Base-by-base conservation (phyloP, 192 early-diverging fungal species). In the Chytriomyces sp. region DNA sequence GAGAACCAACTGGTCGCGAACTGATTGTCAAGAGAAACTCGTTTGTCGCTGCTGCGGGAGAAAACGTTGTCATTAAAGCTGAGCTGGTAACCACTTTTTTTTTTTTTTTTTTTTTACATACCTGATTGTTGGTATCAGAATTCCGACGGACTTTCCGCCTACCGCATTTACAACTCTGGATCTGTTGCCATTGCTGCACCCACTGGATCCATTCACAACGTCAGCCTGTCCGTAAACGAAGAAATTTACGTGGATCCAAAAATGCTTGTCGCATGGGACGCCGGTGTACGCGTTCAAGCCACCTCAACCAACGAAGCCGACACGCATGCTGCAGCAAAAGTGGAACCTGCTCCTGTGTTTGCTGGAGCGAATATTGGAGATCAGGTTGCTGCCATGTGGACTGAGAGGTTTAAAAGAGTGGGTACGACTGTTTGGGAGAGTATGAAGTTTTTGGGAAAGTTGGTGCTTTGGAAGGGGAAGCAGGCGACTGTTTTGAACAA, bases 231-330 rank as follows among this genome's bases (percentile, higher is more conserved):
- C 6, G 84, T 89, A 9, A 87, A 84, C n/a, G 92, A 94, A 69
- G 89, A 91, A 76, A 93, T 92, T 64, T 77, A 89, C 18, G 92
- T 92, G 18, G 91, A 92, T 77, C 90, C 92, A 24, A 82, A 89
- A 79, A 50, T 72, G 8, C 61, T 78, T n/a, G 69, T 72, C 11
- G 77, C 77, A 24, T 78, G 77, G 77, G 77, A 78, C 50, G 77
- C 77, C 16, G 45, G 45, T 23, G 44, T 77, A n/a, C 49, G 10
- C 2, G 26, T 76, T 46, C 24, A 67, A 35, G 23, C 43, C 11
- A 50, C 74, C 20, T 35, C 35, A 35, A 35, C 35, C 35, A 50
- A 65, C 61, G 57, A 61, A 35, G 35, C 35, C 35, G 35, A 35
- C 35, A 3, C 35, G 35, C 7, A 61, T 74, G 61, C 72, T 43